A percentile compares a stretch with the other conserved stretches of the same genome.
Evolutionary conservation across 148 eudicot species (phyloP).

Genomic region (Nepenthes mirabilis): DNA sequence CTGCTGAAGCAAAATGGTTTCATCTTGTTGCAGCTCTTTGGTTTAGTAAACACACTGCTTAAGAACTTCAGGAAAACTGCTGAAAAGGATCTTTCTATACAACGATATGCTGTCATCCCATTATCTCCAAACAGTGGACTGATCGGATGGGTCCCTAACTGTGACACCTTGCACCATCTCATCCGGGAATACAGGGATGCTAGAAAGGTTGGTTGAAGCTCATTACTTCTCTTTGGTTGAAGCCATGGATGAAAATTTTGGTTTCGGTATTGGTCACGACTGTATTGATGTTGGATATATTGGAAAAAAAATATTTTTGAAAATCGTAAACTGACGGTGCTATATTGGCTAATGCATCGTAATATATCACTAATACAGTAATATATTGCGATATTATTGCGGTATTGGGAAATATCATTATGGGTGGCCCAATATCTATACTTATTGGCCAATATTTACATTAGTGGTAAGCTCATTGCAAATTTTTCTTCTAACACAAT

Average conservation of each 20-base stretch:
- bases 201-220: constrained; percentile 51
- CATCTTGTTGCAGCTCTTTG: constrained; percentile 60
- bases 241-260: no score
- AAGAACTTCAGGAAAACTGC: constrained; percentile 85
- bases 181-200: constrained; percentile 95
- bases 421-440: no score
- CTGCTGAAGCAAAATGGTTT: not conserved
- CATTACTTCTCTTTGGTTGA: not conserved
- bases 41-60: constrained; percentile 89
- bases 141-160: constrained; percentile 97
- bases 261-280: not conserved
- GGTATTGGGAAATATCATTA: no score
- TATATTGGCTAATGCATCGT: no score
- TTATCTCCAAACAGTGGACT: constrained; percentile 96
- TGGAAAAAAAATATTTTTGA: no score
- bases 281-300: not conserved
- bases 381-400: no score
- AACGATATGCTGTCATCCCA: constrained; percentile 89
- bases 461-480: not conserved
- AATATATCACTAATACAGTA: no score
- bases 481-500: constrained; percentile 8
- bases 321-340: no score
- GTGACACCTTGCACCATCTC: constrained; percentile 96
- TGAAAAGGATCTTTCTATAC: constrained; percentile 85
- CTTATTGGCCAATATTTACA: no score